A percentile compares a stretch with the other conserved stretches of the same genome.
phyloP scores from a whole-genome alignment of 495 filamentous ascomycete species.

The Trypethelium eluteriae region DNA sequence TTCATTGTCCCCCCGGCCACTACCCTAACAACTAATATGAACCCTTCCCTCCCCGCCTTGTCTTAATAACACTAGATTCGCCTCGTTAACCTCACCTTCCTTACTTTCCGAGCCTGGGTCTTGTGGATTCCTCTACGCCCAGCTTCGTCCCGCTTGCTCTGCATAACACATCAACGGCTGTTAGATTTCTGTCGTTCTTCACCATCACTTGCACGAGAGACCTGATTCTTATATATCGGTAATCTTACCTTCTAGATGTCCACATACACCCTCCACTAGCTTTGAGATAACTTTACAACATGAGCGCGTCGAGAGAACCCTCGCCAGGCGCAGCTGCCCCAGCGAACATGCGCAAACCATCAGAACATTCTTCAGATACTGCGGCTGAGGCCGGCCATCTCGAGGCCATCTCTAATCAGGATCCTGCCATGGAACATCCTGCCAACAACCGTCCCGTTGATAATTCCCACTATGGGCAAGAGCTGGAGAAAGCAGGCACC shows the following conservation, averaged over 20 bases:
- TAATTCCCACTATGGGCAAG: conserved; percentile 1
- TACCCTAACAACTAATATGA: conserved; percentile 7
- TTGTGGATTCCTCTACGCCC: too few relatives aligned
- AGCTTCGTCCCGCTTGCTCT: too few relatives aligned
- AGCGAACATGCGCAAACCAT: neutral
- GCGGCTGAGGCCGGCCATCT: neutral
- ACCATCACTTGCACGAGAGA: neutral
- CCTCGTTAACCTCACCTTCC: neutral
- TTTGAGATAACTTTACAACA: neutral
- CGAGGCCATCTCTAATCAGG: neutral
- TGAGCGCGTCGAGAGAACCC: neutral
- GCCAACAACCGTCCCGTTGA: neutral
- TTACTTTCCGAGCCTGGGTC: neutral
- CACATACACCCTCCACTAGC: neutral
- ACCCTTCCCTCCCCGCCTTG: neutral
- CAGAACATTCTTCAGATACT: neutral
- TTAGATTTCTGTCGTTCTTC: neutral
- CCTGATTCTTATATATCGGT: neutral
- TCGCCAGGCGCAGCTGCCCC: neutral
- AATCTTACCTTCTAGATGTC: neutral
- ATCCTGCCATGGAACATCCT: conserved; percentile 3
- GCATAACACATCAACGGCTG: too few relatives aligned
- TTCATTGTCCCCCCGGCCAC: neutral
- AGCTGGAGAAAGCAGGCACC: conserved; percentile 26
- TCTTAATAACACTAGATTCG: neutral